Evolutionary conservation across 129 eudicot species (phyloP).

Genomic region (Daucus carota): DH1_v3.0 NC_030385.2:46348501-46349000

Average conservation of each 20-base stretch:
- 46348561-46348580: not conserved
- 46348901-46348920: conserved; percentile 20
- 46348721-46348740: no score
- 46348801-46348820: conserved; percentile 12
- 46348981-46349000: conserved; percentile 20
- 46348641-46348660: no score
- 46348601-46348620: not conserved
- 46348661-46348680: no score
- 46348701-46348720: no score
- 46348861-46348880: conserved; percentile 14
- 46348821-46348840: conserved; percentile 9
- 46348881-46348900: conserved; percentile 19
- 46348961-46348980: conserved; percentile 19
- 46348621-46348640: no score
- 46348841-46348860: conserved; percentile 21
- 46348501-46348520: not conserved
- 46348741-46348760: no score
- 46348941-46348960: conserved; percentile 20
- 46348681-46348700: no score
- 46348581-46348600: not conserved
- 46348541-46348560: conserved; percentile 3
- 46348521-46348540: conserved; percentile 1
- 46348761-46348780: no score
- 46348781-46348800: conserved; percentile 11
- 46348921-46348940: conserved; percentile 4